Evolutionary conservation across 495 filamentous ascomycete species (phyloP).

Genomic region (Trichoderma asperelloides): DNA sequence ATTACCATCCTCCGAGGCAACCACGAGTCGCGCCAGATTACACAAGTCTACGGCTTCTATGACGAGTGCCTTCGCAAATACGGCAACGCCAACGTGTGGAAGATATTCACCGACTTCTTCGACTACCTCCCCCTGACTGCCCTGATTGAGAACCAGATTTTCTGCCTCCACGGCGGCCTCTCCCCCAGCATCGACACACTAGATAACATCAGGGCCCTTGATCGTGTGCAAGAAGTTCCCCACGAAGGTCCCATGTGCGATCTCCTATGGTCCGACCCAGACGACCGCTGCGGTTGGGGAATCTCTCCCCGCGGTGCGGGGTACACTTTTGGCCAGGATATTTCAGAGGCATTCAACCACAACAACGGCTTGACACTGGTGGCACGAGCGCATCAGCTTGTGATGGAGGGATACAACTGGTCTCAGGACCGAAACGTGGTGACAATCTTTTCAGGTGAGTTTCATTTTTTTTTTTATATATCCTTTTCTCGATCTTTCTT

Average conservation of each 20-base stretch:
- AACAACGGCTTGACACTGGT: constrained; percentile 97
- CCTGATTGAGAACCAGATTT: constrained; percentile 99
- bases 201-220: constrained; percentile 92
- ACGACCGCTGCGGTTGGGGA: constrained; percentile 97
- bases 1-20: constrained; percentile 96
- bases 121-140: constrained; percentile 97
- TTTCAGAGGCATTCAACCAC: constrained; percentile 98
- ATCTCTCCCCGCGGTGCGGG: constrained; percentile 95
- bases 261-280: constrained; percentile 93
- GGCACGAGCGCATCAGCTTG: constrained; percentile 88
- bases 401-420: constrained; percentile 99
- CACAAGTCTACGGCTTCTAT: constrained; percentile 96
- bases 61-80: constrained; percentile 97
- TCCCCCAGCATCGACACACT: constrained; percentile 96
- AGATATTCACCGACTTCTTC: constrained; percentile 98
- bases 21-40: constrained; percentile 96
- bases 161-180: constrained; percentile 95
- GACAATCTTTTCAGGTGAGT: constrained; percentile 90
- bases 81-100: constrained; percentile 98
- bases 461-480: not conserved
- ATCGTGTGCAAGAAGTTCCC: constrained; percentile 95
- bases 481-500: not conserved
- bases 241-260: constrained; percentile 99
- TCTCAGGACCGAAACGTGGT: constrained; percentile 94
- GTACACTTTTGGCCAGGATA: constrained; percentile 98